Conservation (phyloP, 164 flowering plant species). For the Warburgia ugandensis region DNA sequence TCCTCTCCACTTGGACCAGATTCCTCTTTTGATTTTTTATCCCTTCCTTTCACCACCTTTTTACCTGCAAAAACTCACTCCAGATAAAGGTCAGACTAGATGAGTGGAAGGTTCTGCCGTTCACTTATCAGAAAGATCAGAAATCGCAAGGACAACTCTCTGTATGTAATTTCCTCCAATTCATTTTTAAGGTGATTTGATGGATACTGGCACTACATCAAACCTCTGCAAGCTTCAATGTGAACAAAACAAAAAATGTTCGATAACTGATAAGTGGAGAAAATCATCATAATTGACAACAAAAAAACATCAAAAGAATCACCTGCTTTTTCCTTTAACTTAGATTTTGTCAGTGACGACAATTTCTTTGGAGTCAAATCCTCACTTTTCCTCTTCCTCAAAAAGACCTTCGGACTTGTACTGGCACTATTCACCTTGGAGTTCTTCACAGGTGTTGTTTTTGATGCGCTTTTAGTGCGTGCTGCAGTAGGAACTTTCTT, state of each 20-base stretch:
- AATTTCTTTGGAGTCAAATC: conserved; percentile 27
- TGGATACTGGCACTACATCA: too few relatives aligned
- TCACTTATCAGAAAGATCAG: too few relatives aligned
- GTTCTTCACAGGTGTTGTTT: conserved; percentile 33
- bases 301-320: background rate
- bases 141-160: too few relatives aligned
- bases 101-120: background rate
- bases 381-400: conserved; percentile 57
- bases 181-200: too few relatives aligned
- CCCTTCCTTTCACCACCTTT: conserved; percentile 45
- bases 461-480: conserved; percentile 29
- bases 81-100: background rate
- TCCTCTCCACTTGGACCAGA: conserved; percentile 54
- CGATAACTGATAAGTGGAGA: too few relatives aligned
- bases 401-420: conserved; percentile 42
- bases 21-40: conserved; percentile 42
- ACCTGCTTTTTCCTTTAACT: conserved; percentile 52
- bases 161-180: too few relatives aligned
- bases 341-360: conserved; percentile 33
- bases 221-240: too few relatives aligned
- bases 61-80: conserved; percentile 15
- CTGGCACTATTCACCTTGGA: conserved; percentile 38
- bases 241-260: background rate
- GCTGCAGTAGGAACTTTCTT: conserved; percentile 30
- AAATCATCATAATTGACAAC: background rate